Base-by-base conservation (phyloP, 106 monocot genomes). In the Acorus gramineus region DNA sequence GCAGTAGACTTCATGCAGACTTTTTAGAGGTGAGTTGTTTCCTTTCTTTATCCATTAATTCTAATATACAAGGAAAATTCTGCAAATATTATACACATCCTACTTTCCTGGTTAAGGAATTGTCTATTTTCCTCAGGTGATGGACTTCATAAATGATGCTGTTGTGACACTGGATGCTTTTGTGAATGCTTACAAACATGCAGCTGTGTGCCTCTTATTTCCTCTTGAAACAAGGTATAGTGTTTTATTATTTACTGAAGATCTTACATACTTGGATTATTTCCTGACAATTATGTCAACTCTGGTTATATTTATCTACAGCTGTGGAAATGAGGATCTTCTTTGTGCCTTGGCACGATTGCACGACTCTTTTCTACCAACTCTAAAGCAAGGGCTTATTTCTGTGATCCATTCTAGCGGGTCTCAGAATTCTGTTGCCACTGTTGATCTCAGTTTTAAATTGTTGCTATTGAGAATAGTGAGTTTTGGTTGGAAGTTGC, bases 81-180 rank as follows among this genome's bases (percentile, higher is more conserved):
- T 28, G 28, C 28, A 28, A 28, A 28, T 28, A 28, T 28, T 28
- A 28, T 28, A 28, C 28, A 28, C 28, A 28, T 28, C 2, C 8
- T 47, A 63, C 54, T 72, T 63, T 54, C 11, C 64, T 14, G 28
- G 4, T 53, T 45, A 48, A 11, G 49, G 65, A 46, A 42, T 60
- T 78, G 4, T 72, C 50, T 59, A 14, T 66, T 63, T 3, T 50
- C 49, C 53, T 66, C 63, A 98, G 96, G 91, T 98, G 49, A 68
- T 98, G 66, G 96, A 98, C 77, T 98, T 87, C 70, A 81, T 98
- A 69, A 98, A 98, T 72, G 91, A 98, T 98, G 78, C 83, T 50
- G 52, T 98, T 74, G 82, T 79, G 50, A 91, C 87, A 46, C 54
- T 98, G 47, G 85, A 85, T 78, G 84, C 91, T 14, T 98, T 98